Conservation (phyloP, 2,329 filamentous ascomycete species). For the Hypoxylon sp. region DNA sequence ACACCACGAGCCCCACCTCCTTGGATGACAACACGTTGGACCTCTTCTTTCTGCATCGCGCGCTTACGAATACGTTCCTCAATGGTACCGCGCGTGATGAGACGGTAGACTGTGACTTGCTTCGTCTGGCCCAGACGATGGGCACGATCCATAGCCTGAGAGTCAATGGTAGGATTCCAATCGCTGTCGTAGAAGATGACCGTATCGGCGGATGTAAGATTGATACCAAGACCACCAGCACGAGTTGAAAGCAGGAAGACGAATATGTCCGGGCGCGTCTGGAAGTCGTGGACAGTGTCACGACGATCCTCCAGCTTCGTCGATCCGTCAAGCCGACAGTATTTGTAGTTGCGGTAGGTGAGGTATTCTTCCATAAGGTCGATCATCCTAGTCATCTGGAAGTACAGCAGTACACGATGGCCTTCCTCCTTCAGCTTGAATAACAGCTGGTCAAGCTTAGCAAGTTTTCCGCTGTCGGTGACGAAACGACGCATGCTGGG, state of each 20-base stretch:
- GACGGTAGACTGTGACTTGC: conserved; percentile 96
- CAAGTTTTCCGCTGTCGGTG: conserved; percentile 96
- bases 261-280: conserved; percentile 93
- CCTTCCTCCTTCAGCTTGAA: conserved; percentile 91
- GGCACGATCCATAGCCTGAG: conserved; percentile 98
- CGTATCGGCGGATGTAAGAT: conserved; percentile 94
- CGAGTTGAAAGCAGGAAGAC: conserved; percentile 96
- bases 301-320: conserved; percentile 97
- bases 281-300: conserved; percentile 97
- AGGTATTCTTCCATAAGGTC: conserved; percentile 99
- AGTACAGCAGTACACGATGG: conserved; percentile 95
- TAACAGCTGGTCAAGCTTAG: conserved; percentile 87
- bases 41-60: conserved; percentile 97
- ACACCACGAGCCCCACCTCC: conserved; percentile 88
- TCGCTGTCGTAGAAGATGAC: conserved; percentile 99
- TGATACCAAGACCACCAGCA: conserved; percentile 97
- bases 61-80: conserved; percentile 98
- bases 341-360: conserved; percentile 99
- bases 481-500: conserved; percentile 98
- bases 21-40: conserved; percentile 95
- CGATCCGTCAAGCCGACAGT: conserved; percentile 94
- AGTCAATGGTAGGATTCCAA: conserved; percentile 99
- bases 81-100: conserved; percentile 96
- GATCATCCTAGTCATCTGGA: conserved; percentile 99
- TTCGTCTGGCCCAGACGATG: conserved; percentile 96